phyloP scores from a whole-genome alignment of 305 asterid genomes.

The Plantago lanceolata region DNA sequence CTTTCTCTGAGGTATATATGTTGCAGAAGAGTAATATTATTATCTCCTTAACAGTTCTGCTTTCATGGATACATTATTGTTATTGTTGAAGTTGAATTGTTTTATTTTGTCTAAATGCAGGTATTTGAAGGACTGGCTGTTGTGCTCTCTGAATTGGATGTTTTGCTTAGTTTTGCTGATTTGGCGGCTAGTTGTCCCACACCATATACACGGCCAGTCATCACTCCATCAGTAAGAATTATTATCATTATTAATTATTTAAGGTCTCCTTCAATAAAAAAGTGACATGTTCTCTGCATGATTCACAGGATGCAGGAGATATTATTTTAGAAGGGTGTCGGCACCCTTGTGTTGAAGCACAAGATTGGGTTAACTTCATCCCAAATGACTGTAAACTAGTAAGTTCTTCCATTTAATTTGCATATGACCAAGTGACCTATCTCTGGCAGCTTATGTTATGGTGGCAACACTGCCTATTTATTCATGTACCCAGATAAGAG shows the following conservation, averaged over 20 bases:
- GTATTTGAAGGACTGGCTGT: conserved; percentile 77
- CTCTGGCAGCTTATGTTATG: conserved; percentile 18
- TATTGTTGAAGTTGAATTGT: background rate
- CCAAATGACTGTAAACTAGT: conserved; percentile 93
- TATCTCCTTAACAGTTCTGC: conserved; percentile 3
- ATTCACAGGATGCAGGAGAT: conserved; percentile 76
- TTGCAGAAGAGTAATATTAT: conserved; percentile 14
- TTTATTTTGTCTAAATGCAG: conserved; percentile 36
- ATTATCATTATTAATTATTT: conserved; percentile 7
- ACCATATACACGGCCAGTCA: conserved; percentile 75
- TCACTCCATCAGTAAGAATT: conserved; percentile 68
- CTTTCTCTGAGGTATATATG: conserved; percentile 74
- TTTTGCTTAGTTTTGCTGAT: conserved; percentile 96
- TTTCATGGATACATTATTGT: conserved; percentile 6
- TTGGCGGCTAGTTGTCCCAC: conserved; percentile 84
- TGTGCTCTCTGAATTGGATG: conserved; percentile 83
- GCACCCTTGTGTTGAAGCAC: conserved; percentile 99
- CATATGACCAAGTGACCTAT: conserved; percentile 20
- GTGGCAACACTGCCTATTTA: conserved; percentile 23
- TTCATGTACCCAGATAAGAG: conserved; percentile 60
- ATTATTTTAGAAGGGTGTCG: conserved; percentile 87
- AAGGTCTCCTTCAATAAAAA: conserved; percentile 20
- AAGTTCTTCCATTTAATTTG: conserved; percentile 32
- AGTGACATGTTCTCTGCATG: conserved; percentile 18
- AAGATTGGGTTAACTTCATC: conserved; percentile 97